phyloP scores from a whole-genome alignment of 805 yeast species.

The Lipomyces yamadae region DNA sequence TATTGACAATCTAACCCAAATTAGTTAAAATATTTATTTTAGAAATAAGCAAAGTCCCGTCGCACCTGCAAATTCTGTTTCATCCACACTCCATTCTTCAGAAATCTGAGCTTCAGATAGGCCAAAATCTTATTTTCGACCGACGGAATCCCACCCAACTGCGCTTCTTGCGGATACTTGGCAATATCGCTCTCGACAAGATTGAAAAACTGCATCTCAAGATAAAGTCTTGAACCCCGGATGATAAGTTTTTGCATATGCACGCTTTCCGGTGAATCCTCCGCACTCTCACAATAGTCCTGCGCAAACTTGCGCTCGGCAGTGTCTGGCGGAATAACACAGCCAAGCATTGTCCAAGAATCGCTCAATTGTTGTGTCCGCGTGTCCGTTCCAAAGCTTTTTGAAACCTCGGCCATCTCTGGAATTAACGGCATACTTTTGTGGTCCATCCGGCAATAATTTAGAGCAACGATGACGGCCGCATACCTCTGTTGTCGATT shows the following conservation, averaged over 20 bases:
- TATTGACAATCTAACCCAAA: conserved; percentile 59
- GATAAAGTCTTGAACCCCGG: conserved; percentile 58
- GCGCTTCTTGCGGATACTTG: conserved; percentile 54
- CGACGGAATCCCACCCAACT: conserved; percentile 69
- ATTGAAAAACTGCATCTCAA: conserved; percentile 78
- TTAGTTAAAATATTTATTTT: neutral
- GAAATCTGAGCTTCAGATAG: conserved; percentile 57
- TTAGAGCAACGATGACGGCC: conserved; percentile 68
- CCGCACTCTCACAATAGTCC: conserved; percentile 42
- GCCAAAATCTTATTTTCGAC: conserved; percentile 72
- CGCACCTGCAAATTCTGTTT: conserved; percentile 54
- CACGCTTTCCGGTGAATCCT: conserved; percentile 45
- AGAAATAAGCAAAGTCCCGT: neutral
- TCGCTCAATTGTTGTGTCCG: conserved; percentile 75
- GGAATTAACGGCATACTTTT: conserved; percentile 58
- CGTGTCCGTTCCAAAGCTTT: conserved; percentile 55
- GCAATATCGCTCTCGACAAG: conserved; percentile 70
- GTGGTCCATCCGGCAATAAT: conserved; percentile 57
- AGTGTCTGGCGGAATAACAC: conserved; percentile 47
- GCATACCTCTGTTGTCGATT: conserved; percentile 60
- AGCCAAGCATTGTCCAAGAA: conserved; percentile 69
- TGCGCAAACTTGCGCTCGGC: conserved; percentile 46
- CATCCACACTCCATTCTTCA: conserved; percentile 54
- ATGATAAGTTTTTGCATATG: conserved; percentile 53
- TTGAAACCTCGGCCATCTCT: conserved; percentile 64